Evolutionary conservation across 768 basidiomycete genomes (phyloP).

Genomic region (Collybia sp.): DNA sequence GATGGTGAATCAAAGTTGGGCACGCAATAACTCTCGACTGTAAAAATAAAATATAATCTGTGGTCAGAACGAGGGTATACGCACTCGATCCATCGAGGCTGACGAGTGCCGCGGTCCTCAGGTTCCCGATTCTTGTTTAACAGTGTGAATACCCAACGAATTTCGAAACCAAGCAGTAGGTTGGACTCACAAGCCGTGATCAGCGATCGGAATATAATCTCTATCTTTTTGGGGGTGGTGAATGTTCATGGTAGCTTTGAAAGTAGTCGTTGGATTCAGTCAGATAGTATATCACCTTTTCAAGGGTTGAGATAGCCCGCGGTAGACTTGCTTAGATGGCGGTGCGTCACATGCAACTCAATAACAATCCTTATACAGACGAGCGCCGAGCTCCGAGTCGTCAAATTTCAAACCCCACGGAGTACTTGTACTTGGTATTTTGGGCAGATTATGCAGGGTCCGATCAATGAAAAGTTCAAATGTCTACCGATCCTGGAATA

Average conservation of each 20-base stretch:
- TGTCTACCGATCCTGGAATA: too few relatives aligned
- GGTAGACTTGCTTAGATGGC: too few relatives aligned
- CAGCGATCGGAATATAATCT: conserved; percentile 71
- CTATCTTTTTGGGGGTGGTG: conserved; percentile 49
- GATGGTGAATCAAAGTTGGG: conserved; percentile 94
- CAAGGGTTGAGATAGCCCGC: too few relatives aligned
- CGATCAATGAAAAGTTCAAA: too few relatives aligned
- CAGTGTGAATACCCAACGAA: conserved; percentile 2
- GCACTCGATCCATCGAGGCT: conserved; percentile 80
- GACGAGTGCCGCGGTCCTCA: conserved; percentile 79
- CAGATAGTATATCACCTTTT: too few relatives aligned
- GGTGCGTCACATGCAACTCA: too few relatives aligned
- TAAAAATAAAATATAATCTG: neutral
- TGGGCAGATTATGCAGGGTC: too few relatives aligned
- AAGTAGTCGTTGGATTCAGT: too few relatives aligned
- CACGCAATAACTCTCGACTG: conserved; percentile 90
- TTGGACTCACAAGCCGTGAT: conserved; percentile 69
- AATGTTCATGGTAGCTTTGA: conserved; percentile 38
- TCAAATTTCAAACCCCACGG: too few relatives aligned
- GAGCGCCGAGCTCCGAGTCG: too few relatives aligned
- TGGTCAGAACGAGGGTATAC: conserved; percentile 6
- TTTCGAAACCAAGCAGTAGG: conserved; percentile 2
- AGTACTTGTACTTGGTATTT: too few relatives aligned
- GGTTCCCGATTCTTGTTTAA: conserved; percentile 65
- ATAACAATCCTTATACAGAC: too few relatives aligned